Percentiles rank a stretch among this genome's conserved stretches.
Evolutionary conservation across 2,329 filamentous ascomycete genomes (phyloP).

Genomic region (Orbilia brochopaga): DNA sequence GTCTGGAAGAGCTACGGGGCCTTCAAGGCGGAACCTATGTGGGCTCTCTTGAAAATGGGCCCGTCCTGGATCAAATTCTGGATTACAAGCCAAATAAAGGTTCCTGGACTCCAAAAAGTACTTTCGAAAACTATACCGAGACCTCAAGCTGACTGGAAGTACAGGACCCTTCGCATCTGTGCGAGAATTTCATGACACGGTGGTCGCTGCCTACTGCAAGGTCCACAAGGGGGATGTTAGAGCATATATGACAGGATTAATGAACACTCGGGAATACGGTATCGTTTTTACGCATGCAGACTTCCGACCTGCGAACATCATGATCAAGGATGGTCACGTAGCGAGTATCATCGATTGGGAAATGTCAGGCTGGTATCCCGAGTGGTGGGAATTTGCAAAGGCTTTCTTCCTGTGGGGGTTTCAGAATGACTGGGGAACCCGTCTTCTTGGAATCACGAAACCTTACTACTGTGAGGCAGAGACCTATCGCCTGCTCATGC

Average conservation of each 20-base stretch:
- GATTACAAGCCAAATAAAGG: conserved; percentile 7
- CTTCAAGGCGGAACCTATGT: conserved; percentile 30
- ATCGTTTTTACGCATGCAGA: conserved; percentile 59
- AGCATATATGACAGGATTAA: conserved; percentile 3
- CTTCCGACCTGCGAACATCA: conserved; percentile 58
- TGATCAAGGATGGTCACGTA: conserved; percentile 58
- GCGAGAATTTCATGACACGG: conserved; percentile 1
- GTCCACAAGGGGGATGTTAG: conserved; percentile 1
- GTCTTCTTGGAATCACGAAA: conserved; percentile 4
- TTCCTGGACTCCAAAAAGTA: not conserved
- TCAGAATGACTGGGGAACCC: conserved; percentile 7
- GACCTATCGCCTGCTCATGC: not conserved
- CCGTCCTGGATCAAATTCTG: conserved; percentile 32
- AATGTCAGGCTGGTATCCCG: conserved; percentile 58
- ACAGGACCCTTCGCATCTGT: not conserved
- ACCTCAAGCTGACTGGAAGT: too few relatives aligned
- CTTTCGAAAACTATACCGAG: too few relatives aligned
- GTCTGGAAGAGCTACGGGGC: conserved; percentile 30
- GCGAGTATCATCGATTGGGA: conserved; percentile 60
- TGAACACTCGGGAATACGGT: not conserved
- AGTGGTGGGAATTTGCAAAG: conserved; percentile 58
- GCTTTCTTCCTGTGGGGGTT: conserved; percentile 3
- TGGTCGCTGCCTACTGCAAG: conserved; percentile 12
- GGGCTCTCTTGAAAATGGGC: conserved; percentile 29
- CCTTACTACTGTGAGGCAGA: conserved; percentile 5